phyloP scores from a whole-genome alignment of 305 asterid genomes.

The Solanum hybrid region DNA sequence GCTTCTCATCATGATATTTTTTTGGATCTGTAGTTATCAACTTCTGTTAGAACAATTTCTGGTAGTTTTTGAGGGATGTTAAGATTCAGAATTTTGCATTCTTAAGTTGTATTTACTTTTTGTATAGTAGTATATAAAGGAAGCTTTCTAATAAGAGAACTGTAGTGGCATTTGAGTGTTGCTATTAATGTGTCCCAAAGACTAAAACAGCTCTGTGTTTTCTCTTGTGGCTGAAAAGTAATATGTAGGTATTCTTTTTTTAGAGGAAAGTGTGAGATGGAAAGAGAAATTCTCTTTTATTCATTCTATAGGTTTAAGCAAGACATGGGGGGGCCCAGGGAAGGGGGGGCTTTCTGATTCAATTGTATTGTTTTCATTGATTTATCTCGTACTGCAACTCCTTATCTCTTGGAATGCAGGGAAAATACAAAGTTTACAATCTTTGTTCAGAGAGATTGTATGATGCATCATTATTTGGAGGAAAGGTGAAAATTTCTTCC shows the following conservation, averaged over 20 bases:
- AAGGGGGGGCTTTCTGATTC: background rate
- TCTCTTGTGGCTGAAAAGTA: background rate
- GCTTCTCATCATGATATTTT: background rate
- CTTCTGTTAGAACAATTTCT: background rate
- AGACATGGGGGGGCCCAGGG: background rate
- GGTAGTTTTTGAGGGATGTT: background rate
- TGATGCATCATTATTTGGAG: conserved; percentile 91
- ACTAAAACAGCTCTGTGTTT: background rate
- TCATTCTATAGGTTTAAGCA: background rate
- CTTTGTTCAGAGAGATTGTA: conserved; percentile 96
- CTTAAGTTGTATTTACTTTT: background rate
- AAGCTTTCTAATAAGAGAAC: background rate
- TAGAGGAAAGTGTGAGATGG: background rate
- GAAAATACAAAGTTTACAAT: conserved; percentile 91
- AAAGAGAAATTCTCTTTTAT: background rate
- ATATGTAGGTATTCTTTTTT: background rate
- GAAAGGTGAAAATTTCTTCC: conserved; percentile 53
- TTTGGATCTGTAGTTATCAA: background rate
- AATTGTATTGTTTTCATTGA: background rate
- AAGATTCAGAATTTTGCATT: background rate
- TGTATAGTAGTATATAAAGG: background rate
- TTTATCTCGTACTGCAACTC: background rate
- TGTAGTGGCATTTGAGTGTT: background rate
- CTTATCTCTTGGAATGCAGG: conserved; percentile 38
- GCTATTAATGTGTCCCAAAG: conserved; percentile 1